These are phyloP conservation scores for Endotrypanum monterogeii DNA, from an alignment of 208 protist genomes.

Conservation along the genomic window DNA sequence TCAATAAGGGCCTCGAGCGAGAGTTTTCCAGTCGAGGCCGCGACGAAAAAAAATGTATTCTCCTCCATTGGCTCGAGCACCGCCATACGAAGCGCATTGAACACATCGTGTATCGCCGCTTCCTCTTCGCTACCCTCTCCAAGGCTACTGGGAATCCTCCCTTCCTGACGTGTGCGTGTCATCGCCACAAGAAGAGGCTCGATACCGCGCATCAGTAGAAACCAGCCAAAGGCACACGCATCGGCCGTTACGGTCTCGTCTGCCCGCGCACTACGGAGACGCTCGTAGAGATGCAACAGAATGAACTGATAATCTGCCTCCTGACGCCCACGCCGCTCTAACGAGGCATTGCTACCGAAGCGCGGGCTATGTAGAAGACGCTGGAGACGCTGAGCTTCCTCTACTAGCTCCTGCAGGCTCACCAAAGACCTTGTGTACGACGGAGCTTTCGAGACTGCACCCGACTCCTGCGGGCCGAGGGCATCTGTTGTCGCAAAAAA, in stretches of 20 bases:
- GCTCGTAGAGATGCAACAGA: slow-evolving; percentile 44
- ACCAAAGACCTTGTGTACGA: slow-evolving; percentile 8
- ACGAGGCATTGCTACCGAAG: slow-evolving; percentile 30
- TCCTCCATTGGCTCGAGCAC: slow-evolving; percentile 14
- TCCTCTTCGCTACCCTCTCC: slow-evolving; percentile 7
- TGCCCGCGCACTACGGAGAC: slow-evolving; percentile 37
- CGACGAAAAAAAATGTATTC: neutral
- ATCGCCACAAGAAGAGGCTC: slow-evolving; percentile 34
- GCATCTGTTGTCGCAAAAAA: slow-evolving; percentile 10
- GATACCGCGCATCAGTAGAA: slow-evolving; percentile 32
- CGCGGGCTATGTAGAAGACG: slow-evolving; percentile 36
- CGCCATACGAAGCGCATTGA: slow-evolving; percentile 24
- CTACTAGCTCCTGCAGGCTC: slow-evolving; percentile 51
- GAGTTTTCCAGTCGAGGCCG: slow-evolving; percentile 4
- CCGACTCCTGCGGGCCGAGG: too few relatives aligned
- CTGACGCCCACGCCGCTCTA: slow-evolving; percentile 25
- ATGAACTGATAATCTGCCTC: slow-evolving; percentile 20
- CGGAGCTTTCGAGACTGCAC: neutral
- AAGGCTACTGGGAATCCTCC: neutral
- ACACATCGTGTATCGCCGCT: slow-evolving; percentile 26
- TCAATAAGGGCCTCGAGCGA: slow-evolving; percentile 36
- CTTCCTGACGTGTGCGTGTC: neutral
- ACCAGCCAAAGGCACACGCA: slow-evolving; percentile 59
- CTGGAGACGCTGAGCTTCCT: slow-evolving; percentile 35
- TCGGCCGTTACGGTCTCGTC: slow-evolving; percentile 60